phyloP scores from a whole-genome alignment of 352 stramenopile species.

The Phytophthora hibernalis region DNA sequence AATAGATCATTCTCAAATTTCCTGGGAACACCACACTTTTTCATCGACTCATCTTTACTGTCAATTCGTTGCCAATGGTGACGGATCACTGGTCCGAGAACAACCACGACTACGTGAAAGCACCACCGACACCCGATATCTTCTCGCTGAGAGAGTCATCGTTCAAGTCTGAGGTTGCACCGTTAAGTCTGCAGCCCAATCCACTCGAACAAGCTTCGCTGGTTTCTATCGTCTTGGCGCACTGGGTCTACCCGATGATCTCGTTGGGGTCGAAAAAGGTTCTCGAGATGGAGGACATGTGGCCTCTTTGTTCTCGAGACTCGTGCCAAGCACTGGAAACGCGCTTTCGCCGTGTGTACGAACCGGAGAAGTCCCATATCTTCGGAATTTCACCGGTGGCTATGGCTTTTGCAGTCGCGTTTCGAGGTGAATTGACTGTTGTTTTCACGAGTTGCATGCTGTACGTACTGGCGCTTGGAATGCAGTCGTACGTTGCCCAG shows the following conservation, averaged over 20 bases:
- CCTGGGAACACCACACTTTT: neutral
- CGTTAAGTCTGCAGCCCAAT: too few species aligned
- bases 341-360: too few species aligned
- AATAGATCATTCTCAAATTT: slow-evolving; percentile 15
- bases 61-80: slow-evolving; percentile 5
- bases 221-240: slow-evolving; percentile 23
- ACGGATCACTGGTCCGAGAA: slow-evolving; percentile 10
- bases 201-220: slow-evolving; percentile 39
- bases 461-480: too few species aligned
- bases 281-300: slow-evolving; percentile 39
- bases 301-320: slow-evolving; percentile 54
- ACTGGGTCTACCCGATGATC: slow-evolving; percentile 42
- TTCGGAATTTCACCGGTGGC: too few species aligned
- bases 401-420: too few species aligned
- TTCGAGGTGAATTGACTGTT: too few species aligned
- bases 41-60: neutral
- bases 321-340: too few species aligned
- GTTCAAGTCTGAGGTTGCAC: neutral
- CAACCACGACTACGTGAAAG: too few species aligned
- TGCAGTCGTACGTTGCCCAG: too few species aligned
- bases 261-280: slow-evolving; percentile 21
- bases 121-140: slow-evolving; percentile 5
- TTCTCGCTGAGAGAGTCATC: neutral
- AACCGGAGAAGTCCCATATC: too few species aligned
- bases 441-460: too few species aligned